Percentiles rank a stretch among this genome's conserved stretches.
Conservation (phyloP, 1,139 yeast species). For the Hemisphaericaspora xylofermentans region DNA sequence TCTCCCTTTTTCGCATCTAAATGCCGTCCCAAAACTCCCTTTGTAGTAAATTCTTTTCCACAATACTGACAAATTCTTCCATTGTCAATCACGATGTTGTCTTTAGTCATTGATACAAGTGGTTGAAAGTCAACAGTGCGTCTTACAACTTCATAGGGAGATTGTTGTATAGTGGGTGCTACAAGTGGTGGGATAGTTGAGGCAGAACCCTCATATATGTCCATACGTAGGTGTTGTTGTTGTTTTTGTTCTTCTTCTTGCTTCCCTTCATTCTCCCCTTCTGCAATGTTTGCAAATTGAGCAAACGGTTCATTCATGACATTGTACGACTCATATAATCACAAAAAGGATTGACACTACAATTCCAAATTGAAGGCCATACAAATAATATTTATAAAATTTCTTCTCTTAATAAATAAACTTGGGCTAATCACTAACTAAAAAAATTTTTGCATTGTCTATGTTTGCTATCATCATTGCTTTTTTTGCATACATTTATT, state of each 20-base stretch:
- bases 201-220: neutral
- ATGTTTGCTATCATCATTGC: too few relatives aligned
- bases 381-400: too few relatives aligned
- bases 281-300: conserved; percentile 1
- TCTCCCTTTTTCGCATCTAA: conserved; percentile 23
- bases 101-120: neutral
- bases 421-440: too few relatives aligned
- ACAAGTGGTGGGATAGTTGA: neutral
- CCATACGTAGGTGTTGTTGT: conserved; percentile 4
- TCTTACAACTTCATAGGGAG: neutral
- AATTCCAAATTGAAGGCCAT: too few relatives aligned
- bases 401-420: too few relatives aligned
- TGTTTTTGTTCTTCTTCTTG: conserved; percentile 7
- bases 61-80: conserved; percentile 18
- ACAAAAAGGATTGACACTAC: too few relatives aligned
- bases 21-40: conserved; percentile 21
- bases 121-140: neutral
- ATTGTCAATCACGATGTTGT: conserved; percentile 1
- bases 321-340: neutral
- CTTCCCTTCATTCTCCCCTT: neutral
- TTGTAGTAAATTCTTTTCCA: conserved; percentile 17
- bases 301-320: conserved; percentile 4
- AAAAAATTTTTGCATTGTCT: too few relatives aligned
- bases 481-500: too few relatives aligned
- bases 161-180: neutral